Evolutionary conservation across 305 asterid species (phyloP), one percentile per base, ranked within the genome.

Genomic region (Fraxinus greggii): DNA sequence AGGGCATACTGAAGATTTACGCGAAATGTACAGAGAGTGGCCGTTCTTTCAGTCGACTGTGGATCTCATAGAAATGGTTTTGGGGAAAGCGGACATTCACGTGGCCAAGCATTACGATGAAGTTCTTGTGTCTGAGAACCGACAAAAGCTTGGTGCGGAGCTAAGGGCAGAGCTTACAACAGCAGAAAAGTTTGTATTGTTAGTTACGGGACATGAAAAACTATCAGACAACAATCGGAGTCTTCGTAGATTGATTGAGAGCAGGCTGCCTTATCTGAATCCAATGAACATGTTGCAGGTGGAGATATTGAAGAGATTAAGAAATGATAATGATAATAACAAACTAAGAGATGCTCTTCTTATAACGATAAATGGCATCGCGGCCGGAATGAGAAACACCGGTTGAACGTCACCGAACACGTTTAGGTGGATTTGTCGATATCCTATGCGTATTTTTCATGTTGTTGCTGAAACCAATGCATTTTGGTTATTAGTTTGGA

Each of bases 361-460:
- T 12, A 93, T 96, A 29, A 92, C 97, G 33, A 90, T 96, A 35
- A 96, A 96, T 28, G 99, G 99, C 59, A 96, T 96, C 81, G 98
- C 98, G 70, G 99, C 99, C 75, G 99, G 98, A 76, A 96, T 96
- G 98, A 93, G 97, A 86, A 93, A 96, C 90, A 94, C 97, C 0
- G 98, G 99, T 72, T 94, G 84, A 95, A 63, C 33, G 7, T 24
- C 72, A 10, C 5, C 13, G 35, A 24, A 24, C 33, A 3, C 1
- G 19, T 15, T 63, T 63, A 63, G 35, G 72, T 26, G 65, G 24
- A 54, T 54, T 54, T 54, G 32, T 63, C 2, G 72, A 63, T 63
- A 24, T 63, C 3, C 32, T 1, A 24, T 23, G 17, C n/a, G 32
- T 24, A 26, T 24, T 63, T 63, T 9, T 63, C 1, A 26, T 10